Conservation (phyloP, 164 flowering plant genomes). For the grape (Vitis vinifera) region ASM3070453v1 NC_081811.1:7124001-7124500, state of each 20-base stretch:
- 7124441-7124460: no score
- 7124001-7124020: slow-evolving; percentile 49
- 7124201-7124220: slow-evolving; percentile 53
- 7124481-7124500: no score
- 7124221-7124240: slow-evolving; percentile 17
- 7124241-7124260: neutral
- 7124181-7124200: slow-evolving; percentile 42
- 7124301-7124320: no score
- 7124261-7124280: no score
- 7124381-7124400: no score
- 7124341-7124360: no score
- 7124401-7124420: no score
- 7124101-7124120: slow-evolving; percentile 59
- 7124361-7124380: no score
- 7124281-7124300: no score
- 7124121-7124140: slow-evolving; percentile 62
- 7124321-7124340: no score
- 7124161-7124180: slow-evolving; percentile 45
- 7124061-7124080: slow-evolving; percentile 57
- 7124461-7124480: no score
- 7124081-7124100: slow-evolving; percentile 52
- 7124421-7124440: no score
- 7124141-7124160: slow-evolving; percentile 21
- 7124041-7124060: slow-evolving; percentile 59
- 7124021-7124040: slow-evolving; percentile 61